Evolutionary conservation across 495 filamentous ascomycete genomes (phyloP).

Genomic region (Penicillium cinerascens): DNA sequence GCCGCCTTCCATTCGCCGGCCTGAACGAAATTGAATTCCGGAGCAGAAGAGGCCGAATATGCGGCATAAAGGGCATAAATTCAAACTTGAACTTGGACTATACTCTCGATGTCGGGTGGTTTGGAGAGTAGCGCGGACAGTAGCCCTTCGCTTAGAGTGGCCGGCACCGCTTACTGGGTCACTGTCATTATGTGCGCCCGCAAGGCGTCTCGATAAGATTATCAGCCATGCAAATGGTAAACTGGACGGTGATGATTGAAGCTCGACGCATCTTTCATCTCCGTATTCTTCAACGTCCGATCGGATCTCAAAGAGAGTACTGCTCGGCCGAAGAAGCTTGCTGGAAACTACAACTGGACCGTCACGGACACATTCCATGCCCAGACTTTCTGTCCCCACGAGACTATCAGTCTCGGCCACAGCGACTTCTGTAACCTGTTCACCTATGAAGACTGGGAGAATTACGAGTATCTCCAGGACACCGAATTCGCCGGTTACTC

Average conservation of each 20-base stretch:
- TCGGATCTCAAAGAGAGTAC: conserved; percentile 52
- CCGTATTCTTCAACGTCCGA: conserved; percentile 48
- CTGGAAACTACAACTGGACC: conserved; percentile 48
- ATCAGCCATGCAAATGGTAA: conserved; percentile 2
- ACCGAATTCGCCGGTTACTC: conserved; percentile 53
- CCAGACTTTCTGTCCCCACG: conserved; percentile 55
- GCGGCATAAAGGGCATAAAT: not conserved
- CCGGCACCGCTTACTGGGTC: not conserved
- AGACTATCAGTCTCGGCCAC: conserved; percentile 58
- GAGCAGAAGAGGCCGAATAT: not conserved
- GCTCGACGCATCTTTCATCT: not conserved
- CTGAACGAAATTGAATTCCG: not conserved
- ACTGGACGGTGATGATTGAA: conserved; percentile 4
- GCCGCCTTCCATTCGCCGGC: no score
- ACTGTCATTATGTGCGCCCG: not conserved
- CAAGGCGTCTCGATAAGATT: conserved; percentile 8
- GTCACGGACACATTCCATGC: conserved; percentile 50
- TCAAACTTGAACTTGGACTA: not conserved
- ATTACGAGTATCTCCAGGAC: conserved; percentile 51
- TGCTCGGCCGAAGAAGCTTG: conserved; percentile 39
- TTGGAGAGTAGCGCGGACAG: not conserved
- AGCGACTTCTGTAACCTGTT: conserved; percentile 50
- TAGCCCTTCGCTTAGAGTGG: conserved; percentile 12
- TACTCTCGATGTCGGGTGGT: not conserved
- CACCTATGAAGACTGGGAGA: conserved; percentile 48